phyloP scores from a whole-genome alignment of 2,329 filamentous ascomycete species.

The Kalaharituber pfeilii region DNA sequence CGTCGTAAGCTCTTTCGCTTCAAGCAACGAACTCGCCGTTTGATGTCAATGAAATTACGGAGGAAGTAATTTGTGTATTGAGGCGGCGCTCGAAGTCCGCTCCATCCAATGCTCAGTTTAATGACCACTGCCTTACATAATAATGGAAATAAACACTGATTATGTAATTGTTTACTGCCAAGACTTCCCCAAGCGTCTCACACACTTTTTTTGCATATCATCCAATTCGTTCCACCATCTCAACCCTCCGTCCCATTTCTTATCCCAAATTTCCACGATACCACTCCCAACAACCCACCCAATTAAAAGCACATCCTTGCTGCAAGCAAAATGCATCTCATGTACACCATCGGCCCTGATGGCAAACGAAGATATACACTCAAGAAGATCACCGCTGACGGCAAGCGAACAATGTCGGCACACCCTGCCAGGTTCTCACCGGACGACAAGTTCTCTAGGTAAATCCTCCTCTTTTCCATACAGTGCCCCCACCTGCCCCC shows the following conservation, averaged over 20 bases:
- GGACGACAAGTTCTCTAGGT: constrained; percentile 92
- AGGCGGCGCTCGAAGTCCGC: too few relatives aligned
- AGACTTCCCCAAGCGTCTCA: not conserved
- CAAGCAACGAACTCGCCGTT: too few relatives aligned
- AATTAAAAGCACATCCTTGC: too few relatives aligned
- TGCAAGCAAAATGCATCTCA: constrained; percentile 42
- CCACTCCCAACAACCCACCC: not conserved
- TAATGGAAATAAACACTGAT: too few relatives aligned
- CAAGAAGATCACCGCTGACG: constrained; percentile 62
- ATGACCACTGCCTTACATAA: too few relatives aligned
- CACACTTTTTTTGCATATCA: not conserved
- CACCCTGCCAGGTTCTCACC: constrained; percentile 94
- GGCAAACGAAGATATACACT: constrained; percentile 91
- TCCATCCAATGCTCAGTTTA: too few relatives aligned
- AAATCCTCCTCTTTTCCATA: too few relatives aligned
- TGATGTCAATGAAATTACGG: too few relatives aligned
- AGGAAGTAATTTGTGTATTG: too few relatives aligned
- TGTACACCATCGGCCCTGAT: constrained; percentile 67
- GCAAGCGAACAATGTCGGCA: constrained; percentile 83
- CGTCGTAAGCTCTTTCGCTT: too few relatives aligned
- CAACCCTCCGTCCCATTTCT: not conserved
- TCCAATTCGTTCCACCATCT: not conserved
- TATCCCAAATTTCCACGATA: not conserved
- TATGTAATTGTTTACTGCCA: too few relatives aligned
- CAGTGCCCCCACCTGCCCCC: not conserved